Conservation (phyloP, 306 rosid genomes). For the Pachyrhizus erosus region DNA sequence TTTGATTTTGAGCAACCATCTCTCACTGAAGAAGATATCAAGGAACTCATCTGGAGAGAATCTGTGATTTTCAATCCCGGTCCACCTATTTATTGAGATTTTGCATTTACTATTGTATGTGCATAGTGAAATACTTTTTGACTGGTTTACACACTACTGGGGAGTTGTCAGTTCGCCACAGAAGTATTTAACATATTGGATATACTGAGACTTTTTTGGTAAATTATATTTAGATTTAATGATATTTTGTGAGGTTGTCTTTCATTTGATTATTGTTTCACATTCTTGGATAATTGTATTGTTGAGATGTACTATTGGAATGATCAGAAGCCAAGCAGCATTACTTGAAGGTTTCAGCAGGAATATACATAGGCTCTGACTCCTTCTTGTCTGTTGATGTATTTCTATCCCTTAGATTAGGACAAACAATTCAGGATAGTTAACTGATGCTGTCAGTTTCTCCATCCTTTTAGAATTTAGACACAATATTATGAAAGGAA, state of each 20-base stretch:
- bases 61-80: conserved; percentile 79
- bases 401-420: conserved; percentile 23
- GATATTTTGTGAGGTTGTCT: neutral
- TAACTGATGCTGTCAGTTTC: neutral
- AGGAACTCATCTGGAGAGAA: conserved; percentile 96
- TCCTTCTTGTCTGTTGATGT: conserved; percentile 19
- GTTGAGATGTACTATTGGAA: conserved; percentile 13
- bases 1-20: conserved; percentile 94
- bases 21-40: conserved; percentile 84
- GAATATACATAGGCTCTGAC: conserved; percentile 31
- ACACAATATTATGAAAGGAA: neutral
- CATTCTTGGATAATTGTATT: conserved; percentile 12
- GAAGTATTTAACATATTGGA: neutral
- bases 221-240: neutral
- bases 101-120: conserved; percentile 40
- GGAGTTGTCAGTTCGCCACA: conserved; percentile 23
- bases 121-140: conserved; percentile 43
- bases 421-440: neutral
- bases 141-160: conserved; percentile 35
- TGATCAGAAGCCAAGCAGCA: neutral
- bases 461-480: conserved; percentile 7
- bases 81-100: conserved; percentile 63
- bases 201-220: conserved; percentile 34
- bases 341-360: conserved; percentile 18
- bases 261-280: conserved; percentile 20